These are phyloP conservation scores for Xylaria sp. DNA, from an alignment of 2,329 filamentous ascomycete species.

Conservation along the genomic window DNA sequence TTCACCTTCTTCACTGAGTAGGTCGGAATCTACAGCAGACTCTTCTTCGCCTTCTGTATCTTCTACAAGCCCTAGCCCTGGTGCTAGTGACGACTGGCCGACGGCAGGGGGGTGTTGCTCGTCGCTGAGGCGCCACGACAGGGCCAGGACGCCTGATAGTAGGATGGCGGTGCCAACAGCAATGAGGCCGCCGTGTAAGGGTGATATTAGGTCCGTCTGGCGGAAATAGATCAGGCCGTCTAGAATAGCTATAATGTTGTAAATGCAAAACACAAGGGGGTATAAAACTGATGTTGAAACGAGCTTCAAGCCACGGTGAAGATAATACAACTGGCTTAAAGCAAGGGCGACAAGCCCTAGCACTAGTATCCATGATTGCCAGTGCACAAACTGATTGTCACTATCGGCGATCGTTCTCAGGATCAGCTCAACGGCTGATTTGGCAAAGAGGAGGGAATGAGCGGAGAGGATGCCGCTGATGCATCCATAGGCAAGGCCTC, in stretches of 20 bases:
- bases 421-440: constrained; percentile 94
- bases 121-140: constrained; percentile 93
- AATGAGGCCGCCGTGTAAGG: constrained; percentile 81
- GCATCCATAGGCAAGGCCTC: constrained; percentile 87
- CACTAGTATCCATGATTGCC: constrained; percentile 94
- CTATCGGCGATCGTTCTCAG: constrained; percentile 86
- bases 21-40: constrained; percentile 61
- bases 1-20: constrained; percentile 57
- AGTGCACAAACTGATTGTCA: constrained; percentile 92
- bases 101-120: constrained; percentile 71
- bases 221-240: constrained; percentile 97
- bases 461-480: constrained; percentile 94
- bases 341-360: constrained; percentile 83
- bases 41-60: constrained; percentile 71
- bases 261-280: constrained; percentile 96
- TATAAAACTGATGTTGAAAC: constrained; percentile 96
- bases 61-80: constrained; percentile 83
- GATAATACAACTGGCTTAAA: constrained; percentile 91
- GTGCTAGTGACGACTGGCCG: constrained; percentile 76
- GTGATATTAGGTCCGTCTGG: constrained; percentile 82
- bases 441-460: constrained; percentile 91
- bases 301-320: constrained; percentile 91
- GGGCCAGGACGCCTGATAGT: constrained; percentile 84
- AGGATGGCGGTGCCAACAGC: constrained; percentile 87
- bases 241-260: constrained; percentile 98